Evolutionary conservation across 2,329 filamentous ascomycete genomes (phyloP).

Genomic region (Domatiomyces catenatus): DNA sequence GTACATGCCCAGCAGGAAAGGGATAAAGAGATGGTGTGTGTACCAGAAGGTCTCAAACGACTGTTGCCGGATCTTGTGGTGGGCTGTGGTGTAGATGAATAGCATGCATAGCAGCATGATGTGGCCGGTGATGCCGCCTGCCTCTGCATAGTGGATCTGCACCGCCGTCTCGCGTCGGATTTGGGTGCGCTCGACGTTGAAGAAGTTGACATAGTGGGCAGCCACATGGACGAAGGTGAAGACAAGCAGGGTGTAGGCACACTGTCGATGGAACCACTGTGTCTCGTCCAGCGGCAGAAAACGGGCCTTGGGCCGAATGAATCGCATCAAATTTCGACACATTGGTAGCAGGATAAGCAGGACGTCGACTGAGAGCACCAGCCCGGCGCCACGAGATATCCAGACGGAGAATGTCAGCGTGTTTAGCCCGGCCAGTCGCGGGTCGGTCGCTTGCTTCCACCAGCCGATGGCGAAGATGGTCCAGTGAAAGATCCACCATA

Average conservation of each 20-base stretch:
- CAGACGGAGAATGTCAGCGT: constrained; percentile 76
- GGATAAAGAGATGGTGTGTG: constrained; percentile 95
- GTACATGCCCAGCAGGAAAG: constrained; percentile 84
- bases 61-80: constrained; percentile 85
- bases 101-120: constrained; percentile 99
- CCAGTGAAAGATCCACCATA: constrained; percentile 69
- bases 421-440: constrained; percentile 61
- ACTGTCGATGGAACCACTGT: constrained; percentile 89
- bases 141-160: constrained; percentile 78
- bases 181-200: constrained; percentile 77
- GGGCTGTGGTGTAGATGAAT: constrained; percentile 91
- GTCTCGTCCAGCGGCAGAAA: constrained; percentile 93
- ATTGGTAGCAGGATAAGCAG: constrained; percentile 85
- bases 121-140: constrained; percentile 87
- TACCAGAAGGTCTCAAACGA: constrained; percentile 99
- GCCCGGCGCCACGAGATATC: constrained; percentile 84
- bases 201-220: constrained; percentile 96
- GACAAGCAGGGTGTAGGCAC: constrained; percentile 74
- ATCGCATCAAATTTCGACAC: constrained; percentile 77
- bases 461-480: constrained; percentile 73
- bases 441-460: constrained; percentile 60
- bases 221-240: constrained; percentile 64
- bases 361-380: constrained; percentile 70
- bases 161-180: constrained; percentile 66
- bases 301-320: constrained; percentile 68